Evolutionary conservation across 2,329 filamentous ascomycete genomes (phyloP).

Genomic region (Sporothrix euskadiensis): DNA sequence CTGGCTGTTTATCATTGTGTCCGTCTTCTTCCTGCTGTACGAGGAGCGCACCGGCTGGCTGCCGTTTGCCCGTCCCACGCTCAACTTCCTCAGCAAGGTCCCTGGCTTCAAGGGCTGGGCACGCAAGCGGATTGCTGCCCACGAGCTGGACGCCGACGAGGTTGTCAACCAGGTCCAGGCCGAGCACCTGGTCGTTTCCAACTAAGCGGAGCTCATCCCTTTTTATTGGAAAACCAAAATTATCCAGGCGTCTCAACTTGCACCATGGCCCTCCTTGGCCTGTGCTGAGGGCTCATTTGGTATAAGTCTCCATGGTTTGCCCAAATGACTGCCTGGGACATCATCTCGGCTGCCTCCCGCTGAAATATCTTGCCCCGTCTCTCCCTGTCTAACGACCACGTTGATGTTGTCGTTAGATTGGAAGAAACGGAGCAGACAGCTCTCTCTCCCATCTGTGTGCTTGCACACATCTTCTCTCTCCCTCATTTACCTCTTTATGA

Average conservation of each 20-base stretch:
- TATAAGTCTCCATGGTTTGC: neutral
- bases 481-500: neutral
- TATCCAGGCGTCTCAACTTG: neutral
- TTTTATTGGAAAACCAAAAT: neutral
- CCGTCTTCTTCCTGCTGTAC: slow-evolving; percentile 56
- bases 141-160: slow-evolving; percentile 30
- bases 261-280: neutral
- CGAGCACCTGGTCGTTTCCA: slow-evolving; percentile 25
- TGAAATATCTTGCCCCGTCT: neutral
- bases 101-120: slow-evolving; percentile 32
- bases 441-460: neutral
- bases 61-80: slow-evolving; percentile 41
- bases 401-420: neutral
- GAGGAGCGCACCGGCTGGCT: slow-evolving; percentile 59
- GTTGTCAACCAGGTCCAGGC: slow-evolving; percentile 28
- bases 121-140: slow-evolving; percentile 31
- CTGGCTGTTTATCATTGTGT: slow-evolving; percentile 68
- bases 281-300: neutral
- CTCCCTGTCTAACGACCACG: neutral
- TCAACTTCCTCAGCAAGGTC: slow-evolving; percentile 25
- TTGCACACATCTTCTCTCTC: neutral
- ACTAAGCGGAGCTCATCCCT: neutral
- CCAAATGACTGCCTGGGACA: neutral
- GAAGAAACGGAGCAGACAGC: neutral
- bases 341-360: no score